Evolutionary conservation across 352 stramenopile genomes (phyloP), one percentile per base, ranked within the genome.

Genomic region (Phytophthora fragariae): DNA sequence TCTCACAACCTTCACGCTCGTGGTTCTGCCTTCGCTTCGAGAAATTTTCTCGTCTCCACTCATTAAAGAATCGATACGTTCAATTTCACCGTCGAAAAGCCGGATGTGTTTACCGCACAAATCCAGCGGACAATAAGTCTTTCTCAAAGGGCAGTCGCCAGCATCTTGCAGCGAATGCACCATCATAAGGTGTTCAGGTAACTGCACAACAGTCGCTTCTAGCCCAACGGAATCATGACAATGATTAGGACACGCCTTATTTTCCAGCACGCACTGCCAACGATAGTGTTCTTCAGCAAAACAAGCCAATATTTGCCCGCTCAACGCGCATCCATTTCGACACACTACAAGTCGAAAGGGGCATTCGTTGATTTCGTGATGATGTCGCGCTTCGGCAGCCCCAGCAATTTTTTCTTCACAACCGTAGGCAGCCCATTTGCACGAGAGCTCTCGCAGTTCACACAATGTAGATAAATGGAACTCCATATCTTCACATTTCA

Each of bases 331-430:
- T 5, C 61, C 76, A 53, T 95, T 90, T 11, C 62, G 68, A 27
- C 88, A 95, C 0, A 49, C n/a, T 0, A 90, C 70, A 0, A 81
- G 41, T 0, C 86, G 85, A 63, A 86, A 94, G 44, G 62, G 57
- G 62, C 88, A 94, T 63, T 89, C 86, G 5, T 73, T 66, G 5
- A 81, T 75, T 68, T 95, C 86, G 39, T 95, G 88, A 33, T 88
- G 70, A 7, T 73, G 59, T 9, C 85, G 79, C 27, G 74, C 82
- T 50, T 81, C 77, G 1, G 69, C 52, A 5, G 77, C 60, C 2
- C 86, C 86, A 17, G 81, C 76, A 39, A 92, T 76, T 12, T 49
- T 58, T 19, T 77, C 70, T 7, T 72, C 53, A 31, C 88, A 95
- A 12, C 88, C 88, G 41, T 88, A 63, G 37, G 3, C 29, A 5